Evolutionary conservation across 2,329 filamentous ascomycete genomes (phyloP).

Genomic region (Blastomyces silverae): DNA sequence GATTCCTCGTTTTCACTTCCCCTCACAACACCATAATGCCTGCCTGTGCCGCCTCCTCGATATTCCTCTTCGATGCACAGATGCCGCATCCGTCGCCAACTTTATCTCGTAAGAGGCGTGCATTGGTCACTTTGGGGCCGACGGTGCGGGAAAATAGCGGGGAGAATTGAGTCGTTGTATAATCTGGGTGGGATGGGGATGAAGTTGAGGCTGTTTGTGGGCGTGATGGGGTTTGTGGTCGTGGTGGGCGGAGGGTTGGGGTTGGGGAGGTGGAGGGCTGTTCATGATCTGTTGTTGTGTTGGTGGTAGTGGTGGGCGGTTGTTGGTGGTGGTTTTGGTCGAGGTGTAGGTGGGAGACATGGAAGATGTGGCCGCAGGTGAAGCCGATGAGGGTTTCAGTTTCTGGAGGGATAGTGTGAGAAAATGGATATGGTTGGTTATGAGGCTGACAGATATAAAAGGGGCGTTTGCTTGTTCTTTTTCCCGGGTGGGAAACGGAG

Average conservation of each 20-base stretch:
- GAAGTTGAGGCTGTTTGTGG: constrained; percentile 13
- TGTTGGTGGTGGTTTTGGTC: constrained; percentile 25
- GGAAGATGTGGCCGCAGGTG: constrained; percentile 62
- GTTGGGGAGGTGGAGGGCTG: constrained; percentile 8
- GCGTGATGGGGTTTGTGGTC: background rate
- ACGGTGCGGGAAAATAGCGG: constrained; percentile 50
- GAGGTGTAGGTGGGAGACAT: constrained; percentile 53
- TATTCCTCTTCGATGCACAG: constrained; percentile 34
- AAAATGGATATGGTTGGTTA: constrained; percentile 5
- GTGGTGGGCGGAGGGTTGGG: constrained; percentile 2
- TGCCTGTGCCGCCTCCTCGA: constrained; percentile 23
- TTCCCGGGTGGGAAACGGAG: background rate
- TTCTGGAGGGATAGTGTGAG: constrained; percentile 32
- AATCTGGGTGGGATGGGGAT: background rate
- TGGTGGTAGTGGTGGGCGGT: constrained; percentile 20
- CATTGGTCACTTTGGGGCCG: constrained; percentile 80
- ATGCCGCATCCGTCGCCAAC: constrained; percentile 43
- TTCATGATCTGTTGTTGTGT: constrained; percentile 20
- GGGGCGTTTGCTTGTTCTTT: background rate
- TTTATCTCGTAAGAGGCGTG: constrained; percentile 66
- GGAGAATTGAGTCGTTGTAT: constrained; percentile 14
- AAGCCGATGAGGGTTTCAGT: constrained; percentile 57
- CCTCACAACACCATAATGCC: constrained; percentile 2
- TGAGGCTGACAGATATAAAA: too few species aligned
- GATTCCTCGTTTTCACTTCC: background rate